phyloP scores from a whole-genome alignment of 2,329 filamentous ascomycete species.

The Xylariaceae sp. region DNA sequence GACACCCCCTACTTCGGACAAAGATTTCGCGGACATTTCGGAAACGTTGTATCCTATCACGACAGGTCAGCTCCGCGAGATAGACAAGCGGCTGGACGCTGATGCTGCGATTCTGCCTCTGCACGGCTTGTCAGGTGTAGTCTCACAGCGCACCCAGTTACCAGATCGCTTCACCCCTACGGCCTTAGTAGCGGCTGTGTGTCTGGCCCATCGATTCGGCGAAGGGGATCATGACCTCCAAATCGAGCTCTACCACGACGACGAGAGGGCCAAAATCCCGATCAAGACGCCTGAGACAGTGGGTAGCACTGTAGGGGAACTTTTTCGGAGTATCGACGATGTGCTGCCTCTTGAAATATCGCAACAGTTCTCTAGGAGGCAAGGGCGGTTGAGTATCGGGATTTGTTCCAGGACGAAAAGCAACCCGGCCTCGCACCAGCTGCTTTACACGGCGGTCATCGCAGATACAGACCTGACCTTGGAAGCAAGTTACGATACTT shows the following conservation, averaged over 20 bases:
- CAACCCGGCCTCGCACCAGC: neutral
- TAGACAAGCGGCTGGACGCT: neutral
- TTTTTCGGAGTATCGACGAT: neutral
- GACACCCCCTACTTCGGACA: neutral
- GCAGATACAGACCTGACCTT: neutral
- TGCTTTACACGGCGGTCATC: neutral
- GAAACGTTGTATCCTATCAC: neutral
- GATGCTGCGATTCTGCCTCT: neutral
- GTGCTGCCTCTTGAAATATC: neutral
- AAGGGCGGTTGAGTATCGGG: neutral
- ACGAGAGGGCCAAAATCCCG: neutral
- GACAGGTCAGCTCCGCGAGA: neutral
- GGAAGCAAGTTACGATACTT: neutral
- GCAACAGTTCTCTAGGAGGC: neutral
- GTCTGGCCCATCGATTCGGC: neutral
- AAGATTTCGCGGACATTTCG: neutral
- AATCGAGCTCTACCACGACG: neutral
- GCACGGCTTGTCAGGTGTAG: neutral
- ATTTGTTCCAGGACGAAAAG: neutral
- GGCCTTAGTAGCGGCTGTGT: neutral
- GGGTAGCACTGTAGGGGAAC: neutral
- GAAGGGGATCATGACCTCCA: neutral
- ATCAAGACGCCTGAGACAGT: neutral
- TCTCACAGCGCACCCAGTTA: neutral
- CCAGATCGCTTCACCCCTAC: neutral